These are phyloP conservation scores for Plantago ovata DNA, from an alignment of 257 asterid species.

Conservation along the genomic window DNA sequence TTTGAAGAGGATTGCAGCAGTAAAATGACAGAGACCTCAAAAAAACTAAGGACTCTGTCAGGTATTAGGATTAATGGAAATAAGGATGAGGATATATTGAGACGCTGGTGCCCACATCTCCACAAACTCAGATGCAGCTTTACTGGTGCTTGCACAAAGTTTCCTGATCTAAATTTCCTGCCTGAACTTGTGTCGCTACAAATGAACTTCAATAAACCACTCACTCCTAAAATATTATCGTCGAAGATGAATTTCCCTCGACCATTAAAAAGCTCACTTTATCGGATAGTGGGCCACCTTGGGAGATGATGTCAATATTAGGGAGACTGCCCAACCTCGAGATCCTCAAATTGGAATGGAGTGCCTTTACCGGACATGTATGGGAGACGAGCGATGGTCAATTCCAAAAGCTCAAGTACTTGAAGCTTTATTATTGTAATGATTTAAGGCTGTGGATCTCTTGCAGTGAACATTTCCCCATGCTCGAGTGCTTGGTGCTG, in stretches of 20 bases:
- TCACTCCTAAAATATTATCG: too few species aligned
- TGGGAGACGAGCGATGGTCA: slow-evolving; percentile 13
- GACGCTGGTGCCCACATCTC: slow-evolving; percentile 5
- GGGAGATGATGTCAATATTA: slow-evolving; percentile 10
- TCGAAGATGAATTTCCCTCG: not conserved
- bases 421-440: not conserved
- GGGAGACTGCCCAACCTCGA: slow-evolving; percentile 14
- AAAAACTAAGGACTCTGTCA: not conserved
- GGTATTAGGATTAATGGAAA: not conserved
- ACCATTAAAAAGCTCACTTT: not conserved
- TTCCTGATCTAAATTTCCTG: slow-evolving; percentile 7
- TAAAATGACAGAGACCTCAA: not conserved
- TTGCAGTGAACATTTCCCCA: slow-evolving; percentile 8
- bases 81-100: not conserved
- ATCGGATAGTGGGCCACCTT: not conserved
- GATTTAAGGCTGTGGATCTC: slow-evolving; percentile 8
- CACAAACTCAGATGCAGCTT: not conserved
- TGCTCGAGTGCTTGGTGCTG: slow-evolving; percentile 15
- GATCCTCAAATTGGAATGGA: slow-evolving; percentile 19
- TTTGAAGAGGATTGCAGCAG: not conserved
- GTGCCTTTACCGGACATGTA: too few species aligned
- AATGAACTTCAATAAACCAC: not conserved
- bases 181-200: slow-evolving; percentile 12
- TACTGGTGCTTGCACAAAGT: not conserved
- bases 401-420: slow-evolving; percentile 18